These are phyloP conservation scores for Porcisia deanei DNA, from an alignment of 208 protist genomes.

Conservation along the genomic window DNA sequence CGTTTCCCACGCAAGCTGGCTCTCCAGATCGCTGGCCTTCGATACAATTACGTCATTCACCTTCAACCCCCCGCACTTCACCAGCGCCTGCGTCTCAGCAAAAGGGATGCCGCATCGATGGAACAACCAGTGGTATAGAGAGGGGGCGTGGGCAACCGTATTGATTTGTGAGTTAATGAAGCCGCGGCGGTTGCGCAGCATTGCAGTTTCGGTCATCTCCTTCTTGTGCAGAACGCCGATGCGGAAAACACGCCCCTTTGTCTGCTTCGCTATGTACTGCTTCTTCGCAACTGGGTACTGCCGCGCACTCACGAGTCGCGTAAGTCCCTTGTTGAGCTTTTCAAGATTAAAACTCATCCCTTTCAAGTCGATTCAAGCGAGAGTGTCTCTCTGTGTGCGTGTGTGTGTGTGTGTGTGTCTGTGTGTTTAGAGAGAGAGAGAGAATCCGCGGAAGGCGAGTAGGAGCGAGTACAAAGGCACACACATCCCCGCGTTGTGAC, in stretches of 20 bases:
- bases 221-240: slow-evolving; percentile 71
- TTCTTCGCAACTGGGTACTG: slow-evolving; percentile 41
- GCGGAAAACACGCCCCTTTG: slow-evolving; percentile 75
- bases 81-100: slow-evolving; percentile 59
- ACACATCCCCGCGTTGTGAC: neutral
- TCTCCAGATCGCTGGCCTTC: slow-evolving; percentile 50
- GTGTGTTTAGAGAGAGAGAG: neutral
- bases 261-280: slow-evolving; percentile 46
- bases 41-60: slow-evolving; percentile 63
- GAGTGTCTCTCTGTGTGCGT: too few relatives aligned
- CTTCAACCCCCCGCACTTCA: slow-evolving; percentile 43
- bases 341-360: slow-evolving; percentile 44
- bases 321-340: slow-evolving; percentile 75
- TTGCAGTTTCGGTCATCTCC: slow-evolving; percentile 57
- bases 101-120: slow-evolving; percentile 88
- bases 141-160: slow-evolving; percentile 83
- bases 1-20: slow-evolving; percentile 75
- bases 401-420: neutral
- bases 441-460: neutral
- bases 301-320: slow-evolving; percentile 61
- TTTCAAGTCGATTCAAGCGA: neutral
- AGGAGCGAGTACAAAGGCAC: neutral
- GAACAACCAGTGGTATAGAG: slow-evolving; percentile 89
- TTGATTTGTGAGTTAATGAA: slow-evolving; percentile 83
- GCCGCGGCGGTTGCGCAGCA: slow-evolving; percentile 73